Evolutionary conservation across 352 stramenopile species (phyloP).

Genomic region (Phytophthora lateralis): DNA sequence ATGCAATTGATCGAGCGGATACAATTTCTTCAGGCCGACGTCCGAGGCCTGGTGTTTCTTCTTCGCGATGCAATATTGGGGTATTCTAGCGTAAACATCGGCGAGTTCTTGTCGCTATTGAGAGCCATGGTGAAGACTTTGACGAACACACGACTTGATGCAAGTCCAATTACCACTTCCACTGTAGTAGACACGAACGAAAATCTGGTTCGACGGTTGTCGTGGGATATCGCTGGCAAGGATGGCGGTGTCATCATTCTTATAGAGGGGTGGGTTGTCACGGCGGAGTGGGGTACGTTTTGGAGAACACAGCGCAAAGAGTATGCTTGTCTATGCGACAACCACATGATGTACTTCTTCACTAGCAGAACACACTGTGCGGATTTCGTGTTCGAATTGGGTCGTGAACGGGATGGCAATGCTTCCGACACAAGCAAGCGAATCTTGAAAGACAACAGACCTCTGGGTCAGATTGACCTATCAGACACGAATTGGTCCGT

Average conservation of each 20-base stretch:
- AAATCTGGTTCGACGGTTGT: slow-evolving; percentile 26
- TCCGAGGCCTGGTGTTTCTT: slow-evolving; percentile 31
- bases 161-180: not conserved
- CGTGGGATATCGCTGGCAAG: slow-evolving; percentile 32
- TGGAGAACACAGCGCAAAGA: slow-evolving; percentile 67
- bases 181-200: slow-evolving; percentile 15
- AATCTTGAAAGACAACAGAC: slow-evolving; percentile 50
- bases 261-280: slow-evolving; percentile 58
- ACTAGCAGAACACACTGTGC: slow-evolving; percentile 43
- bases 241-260: slow-evolving; percentile 29
- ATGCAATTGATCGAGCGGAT: slow-evolving; percentile 35
- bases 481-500: slow-evolving; percentile 52
- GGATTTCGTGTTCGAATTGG: slow-evolving; percentile 66
- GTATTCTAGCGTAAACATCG: slow-evolving; percentile 7
- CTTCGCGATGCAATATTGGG: slow-evolving; percentile 34
- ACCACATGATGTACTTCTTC: slow-evolving; percentile 65
- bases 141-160: not conserved
- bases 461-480: slow-evolving; percentile 53
- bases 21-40: slow-evolving; percentile 23
- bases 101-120: slow-evolving; percentile 13
- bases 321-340: slow-evolving; percentile 71
- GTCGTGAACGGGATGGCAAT: slow-evolving; percentile 27
- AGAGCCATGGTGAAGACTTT: slow-evolving; percentile 24
- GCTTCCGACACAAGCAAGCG: slow-evolving; percentile 40
- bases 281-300: slow-evolving; percentile 63